Evolutionary conservation across 179 eudicot species (phyloP), one percentile per base, ranked within the genome.

Genomic region (Gypsophila paniculata): DNA sequence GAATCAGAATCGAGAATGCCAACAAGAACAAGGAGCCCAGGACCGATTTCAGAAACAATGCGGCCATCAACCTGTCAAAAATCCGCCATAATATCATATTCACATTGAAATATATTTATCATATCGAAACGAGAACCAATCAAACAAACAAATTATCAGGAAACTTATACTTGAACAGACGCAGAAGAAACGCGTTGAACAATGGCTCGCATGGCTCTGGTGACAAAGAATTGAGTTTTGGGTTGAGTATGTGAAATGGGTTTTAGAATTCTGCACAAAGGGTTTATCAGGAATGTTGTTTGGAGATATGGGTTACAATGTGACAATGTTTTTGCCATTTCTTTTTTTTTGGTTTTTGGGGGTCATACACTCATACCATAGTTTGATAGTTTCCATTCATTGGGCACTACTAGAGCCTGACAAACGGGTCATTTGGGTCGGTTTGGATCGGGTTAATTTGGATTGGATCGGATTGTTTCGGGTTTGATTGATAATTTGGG

Each of bases 121-220:
- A 29, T 29, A 29, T 29, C 34, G 34, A 1, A 29, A 29, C 34
- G 34, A 29, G 34, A 29, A 4, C 34, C 4, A 29, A 29, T 29
- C 34, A 61, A 57, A 18, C 21, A 49, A 15, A 42, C 46, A 42
- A 9, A 42, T 6, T 6, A 6, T 2, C 5, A 42, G 6, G 46
- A 9, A 6, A 42, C 8, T 2, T 6, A 25, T 7, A 90, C 98
- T 95, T 89, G 91, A 25, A 93, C 96, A 62, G 88, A 89, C 46
- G 98, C 98, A 21, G 98, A 87, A 68, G 86, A 75, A 17, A 93
- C 98, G 26, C 96, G 86, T 80, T 93, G 98, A 61, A 93, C 89
- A 21, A 93, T 85, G 67, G 96, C 93, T 72, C 86, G 91, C 98
- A 93, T 93, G 48, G 90, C 79, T 84, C 64, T 76, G 44, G 72